phyloP scores from a whole-genome alignment of 106 monocot species.

The Acorus calamus region DNA sequence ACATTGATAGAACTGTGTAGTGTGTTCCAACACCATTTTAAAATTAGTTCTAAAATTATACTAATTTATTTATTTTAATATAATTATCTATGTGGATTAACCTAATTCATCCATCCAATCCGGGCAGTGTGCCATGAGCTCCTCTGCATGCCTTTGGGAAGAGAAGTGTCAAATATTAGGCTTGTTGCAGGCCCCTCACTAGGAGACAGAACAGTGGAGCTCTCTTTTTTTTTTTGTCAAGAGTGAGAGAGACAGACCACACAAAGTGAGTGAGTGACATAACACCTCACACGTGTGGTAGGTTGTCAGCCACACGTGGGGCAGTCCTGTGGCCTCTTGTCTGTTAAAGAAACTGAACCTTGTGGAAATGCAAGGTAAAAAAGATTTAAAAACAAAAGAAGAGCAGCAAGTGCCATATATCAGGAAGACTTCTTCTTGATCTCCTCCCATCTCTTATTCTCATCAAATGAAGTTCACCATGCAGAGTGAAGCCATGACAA shows the following conservation, averaged over 20 bases:
- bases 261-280: neutral
- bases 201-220: conserved; percentile 17
- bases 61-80: too few relatives aligned
- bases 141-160: neutral
- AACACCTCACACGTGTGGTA: conserved; percentile 7
- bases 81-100: too few relatives aligned
- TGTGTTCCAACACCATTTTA: too few relatives aligned
- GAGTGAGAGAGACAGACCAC: conserved; percentile 6
- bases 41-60: too few relatives aligned
- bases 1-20: too few relatives aligned
- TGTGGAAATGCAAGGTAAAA: too few relatives aligned
- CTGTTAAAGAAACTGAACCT: too few relatives aligned
- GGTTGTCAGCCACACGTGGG: conserved; percentile 13
- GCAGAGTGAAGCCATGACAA: too few relatives aligned
- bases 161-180: too few relatives aligned
- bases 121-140: conserved; percentile 1
- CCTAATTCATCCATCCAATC: too few relatives aligned
- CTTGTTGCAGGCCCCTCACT: conserved; percentile 5
- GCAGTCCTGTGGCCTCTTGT: neutral
- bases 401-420: neutral
- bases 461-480: too few relatives aligned
- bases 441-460: too few relatives aligned
- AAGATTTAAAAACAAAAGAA: neutral
- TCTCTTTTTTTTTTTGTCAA: conserved; percentile 10
- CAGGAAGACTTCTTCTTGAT: neutral